Percentiles rank a stretch among this genome's conserved stretches.
phyloP scores from a whole-genome alignment of 768 basidiomycete genomes.

The Symmetrospora coprosmae region DNA sequence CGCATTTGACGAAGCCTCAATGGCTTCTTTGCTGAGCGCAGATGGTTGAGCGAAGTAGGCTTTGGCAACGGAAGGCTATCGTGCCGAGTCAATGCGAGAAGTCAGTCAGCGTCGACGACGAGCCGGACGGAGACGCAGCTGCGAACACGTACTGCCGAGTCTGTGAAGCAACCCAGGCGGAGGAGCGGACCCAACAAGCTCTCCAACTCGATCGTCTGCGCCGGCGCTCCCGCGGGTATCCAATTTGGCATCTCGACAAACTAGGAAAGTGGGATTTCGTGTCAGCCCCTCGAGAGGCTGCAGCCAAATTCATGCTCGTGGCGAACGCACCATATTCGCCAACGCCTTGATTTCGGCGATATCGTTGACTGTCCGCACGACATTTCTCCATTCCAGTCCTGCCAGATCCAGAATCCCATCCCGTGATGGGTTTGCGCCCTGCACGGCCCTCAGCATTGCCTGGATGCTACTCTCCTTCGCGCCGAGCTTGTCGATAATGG shows the following conservation, averaged over 20 bases:
- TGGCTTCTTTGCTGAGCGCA: slow-evolving; percentile 55
- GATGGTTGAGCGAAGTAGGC: slow-evolving; percentile 73
- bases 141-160: slow-evolving; percentile 48
- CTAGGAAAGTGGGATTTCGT: not conserved
- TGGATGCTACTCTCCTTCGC: slow-evolving; percentile 31
- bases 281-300: not conserved
- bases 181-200: slow-evolving; percentile 66
- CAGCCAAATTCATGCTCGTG: not conserved
- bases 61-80: slow-evolving; percentile 46
- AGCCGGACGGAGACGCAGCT: not conserved
- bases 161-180: slow-evolving; percentile 75
- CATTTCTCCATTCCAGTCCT: slow-evolving; percentile 57
- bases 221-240: not conserved
- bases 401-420: slow-evolving; percentile 29
- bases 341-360: slow-evolving; percentile 69
- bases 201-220: slow-evolving; percentile 41
- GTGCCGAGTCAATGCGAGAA: not conserved
- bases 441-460: not conserved
- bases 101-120: not conserved
- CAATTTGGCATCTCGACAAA: slow-evolving; percentile 6
- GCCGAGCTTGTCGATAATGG: slow-evolving; percentile 47
- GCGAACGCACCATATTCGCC: slow-evolving; percentile 48
- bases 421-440: not conserved
- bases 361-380: slow-evolving; percentile 63
- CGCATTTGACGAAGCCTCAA: slow-evolving; percentile 70